phyloP scores from a whole-genome alignment of 2,329 filamentous ascomycete genomes.

The Beauveria pseudobassiana region DNA sequence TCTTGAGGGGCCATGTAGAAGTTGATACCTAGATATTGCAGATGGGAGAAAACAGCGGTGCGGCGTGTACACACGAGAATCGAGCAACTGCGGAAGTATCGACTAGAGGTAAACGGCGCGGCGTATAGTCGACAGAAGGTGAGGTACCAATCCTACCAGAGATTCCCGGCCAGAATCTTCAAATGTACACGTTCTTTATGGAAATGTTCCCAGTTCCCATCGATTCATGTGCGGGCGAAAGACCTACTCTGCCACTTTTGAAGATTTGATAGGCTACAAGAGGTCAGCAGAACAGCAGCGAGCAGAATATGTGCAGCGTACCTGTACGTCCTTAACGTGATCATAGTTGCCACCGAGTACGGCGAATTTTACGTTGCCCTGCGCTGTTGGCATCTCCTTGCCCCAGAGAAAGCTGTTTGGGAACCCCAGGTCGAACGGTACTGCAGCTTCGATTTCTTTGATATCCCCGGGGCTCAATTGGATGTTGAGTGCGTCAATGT shows the following conservation, averaged over 20 bases:
- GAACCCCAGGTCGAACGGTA: slow-evolving; percentile 59
- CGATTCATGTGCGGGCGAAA: slow-evolving; percentile 23
- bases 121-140: neutral
- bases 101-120: neutral
- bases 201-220: slow-evolving; percentile 23
- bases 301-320: slow-evolving; percentile 14
- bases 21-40: slow-evolving; percentile 4
- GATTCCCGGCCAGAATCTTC: neutral
- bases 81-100: neutral
- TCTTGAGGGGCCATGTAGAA: neutral
- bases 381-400: slow-evolving; percentile 27
- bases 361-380: slow-evolving; percentile 36
- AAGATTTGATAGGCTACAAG: slow-evolving; percentile 32
- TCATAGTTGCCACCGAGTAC: slow-evolving; percentile 42
- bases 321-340: slow-evolving; percentile 37
- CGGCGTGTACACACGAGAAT: neutral
- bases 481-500: slow-evolving; percentile 60
- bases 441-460: slow-evolving; percentile 54
- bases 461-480: slow-evolving; percentile 55
- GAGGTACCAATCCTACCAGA: neutral
- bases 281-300: neutral
- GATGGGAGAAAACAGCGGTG: neutral
- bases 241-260: slow-evolving; percentile 35
- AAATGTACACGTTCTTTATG: neutral
- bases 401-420: slow-evolving; percentile 52